Evolutionary conservation across 2,329 filamentous ascomycete species (phyloP).

Genomic region (Hypoxylon sp.): DNA sequence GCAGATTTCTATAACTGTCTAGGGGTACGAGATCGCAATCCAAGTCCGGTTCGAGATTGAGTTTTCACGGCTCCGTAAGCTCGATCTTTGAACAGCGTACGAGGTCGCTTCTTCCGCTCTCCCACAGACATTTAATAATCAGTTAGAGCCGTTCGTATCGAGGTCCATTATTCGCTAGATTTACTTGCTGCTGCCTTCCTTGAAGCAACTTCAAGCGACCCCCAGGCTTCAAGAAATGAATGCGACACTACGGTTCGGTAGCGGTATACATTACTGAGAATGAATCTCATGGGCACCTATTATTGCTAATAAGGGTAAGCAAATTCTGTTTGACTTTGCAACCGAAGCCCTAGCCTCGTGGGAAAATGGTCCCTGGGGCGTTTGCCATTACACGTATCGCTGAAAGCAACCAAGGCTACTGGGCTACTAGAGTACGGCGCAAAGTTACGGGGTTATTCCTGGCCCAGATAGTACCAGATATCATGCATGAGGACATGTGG

Average conservation of each 20-base stretch:
- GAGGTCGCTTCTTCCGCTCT: too few relatives aligned
- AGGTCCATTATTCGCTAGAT: too few relatives aligned
- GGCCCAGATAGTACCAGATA: slow-evolving; percentile 20
- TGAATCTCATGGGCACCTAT: background rate
- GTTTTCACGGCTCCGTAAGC: background rate
- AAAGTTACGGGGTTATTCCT: slow-evolving; percentile 23
- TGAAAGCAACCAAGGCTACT: too few relatives aligned
- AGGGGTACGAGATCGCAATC: background rate
- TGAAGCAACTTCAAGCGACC: too few relatives aligned
- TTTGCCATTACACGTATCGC: too few relatives aligned
- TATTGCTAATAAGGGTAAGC: background rate
- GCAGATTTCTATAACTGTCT: slow-evolving; percentile 2
- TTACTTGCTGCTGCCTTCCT: too few relatives aligned
- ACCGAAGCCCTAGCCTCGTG: background rate
- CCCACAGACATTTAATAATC: too few relatives aligned
- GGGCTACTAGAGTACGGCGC: slow-evolving; percentile 7
- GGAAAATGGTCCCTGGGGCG: too few relatives aligned
- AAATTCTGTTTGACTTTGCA: slow-evolving; percentile 11
- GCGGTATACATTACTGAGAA: background rate
- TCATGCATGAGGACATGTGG: slow-evolving; percentile 19
- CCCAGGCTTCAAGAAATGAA: too few relatives aligned
- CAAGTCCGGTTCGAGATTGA: background rate
- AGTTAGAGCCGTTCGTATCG: too few relatives aligned
- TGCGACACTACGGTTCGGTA: too few relatives aligned
- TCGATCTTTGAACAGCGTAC: background rate